Percentiles rank a stretch among this genome's conserved stretches.
Evolutionary conservation across 495 filamentous ascomycete genomes (phyloP).

Genomic region (Letharia lupina): DNA sequence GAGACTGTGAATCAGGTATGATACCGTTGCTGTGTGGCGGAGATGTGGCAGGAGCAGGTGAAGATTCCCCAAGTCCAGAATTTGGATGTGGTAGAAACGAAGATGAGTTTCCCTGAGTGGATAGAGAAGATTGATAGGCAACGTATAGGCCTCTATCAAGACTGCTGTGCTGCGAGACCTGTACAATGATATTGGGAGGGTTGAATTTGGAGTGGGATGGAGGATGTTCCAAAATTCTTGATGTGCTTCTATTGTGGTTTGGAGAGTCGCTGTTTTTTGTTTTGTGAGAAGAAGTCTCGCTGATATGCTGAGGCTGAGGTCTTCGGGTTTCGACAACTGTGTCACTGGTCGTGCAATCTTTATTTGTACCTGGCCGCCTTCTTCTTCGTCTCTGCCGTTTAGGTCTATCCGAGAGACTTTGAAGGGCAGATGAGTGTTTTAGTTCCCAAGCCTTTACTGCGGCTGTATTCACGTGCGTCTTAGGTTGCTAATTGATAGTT

Average conservation of each 20-base stretch:
- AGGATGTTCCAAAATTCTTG: not conserved
- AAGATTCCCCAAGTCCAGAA: slow-evolving; percentile 14
- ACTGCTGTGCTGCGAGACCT: slow-evolving; percentile 24
- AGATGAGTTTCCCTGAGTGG: slow-evolving; percentile 9
- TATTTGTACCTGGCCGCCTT: not conserved
- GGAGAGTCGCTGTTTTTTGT: not conserved
- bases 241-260: not conserved
- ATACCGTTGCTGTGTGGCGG: slow-evolving; percentile 4
- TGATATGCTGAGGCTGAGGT: slow-evolving; percentile 2
- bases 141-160: slow-evolving; percentile 21
- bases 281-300: slow-evolving; percentile 1
- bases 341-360: slow-evolving; percentile 4
- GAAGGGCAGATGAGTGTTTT: slow-evolving; percentile 13
- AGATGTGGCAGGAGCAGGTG: not conserved
- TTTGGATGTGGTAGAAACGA: slow-evolving; percentile 1
- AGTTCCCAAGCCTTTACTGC: slow-evolving; percentile 33
- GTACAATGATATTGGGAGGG: slow-evolving; percentile 12
- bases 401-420: not conserved
- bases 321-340: slow-evolving; percentile 2
- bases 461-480: slow-evolving; percentile 32
- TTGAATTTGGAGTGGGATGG: not conserved
- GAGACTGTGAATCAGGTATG: slow-evolving; percentile 26
- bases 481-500: slow-evolving; percentile 32
- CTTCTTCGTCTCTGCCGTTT: slow-evolving; percentile 13
- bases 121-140: slow-evolving; percentile 23